phyloP scores from a whole-genome alignment of 805 yeast genomes.

The Huiozyma naganishii region DNA sequence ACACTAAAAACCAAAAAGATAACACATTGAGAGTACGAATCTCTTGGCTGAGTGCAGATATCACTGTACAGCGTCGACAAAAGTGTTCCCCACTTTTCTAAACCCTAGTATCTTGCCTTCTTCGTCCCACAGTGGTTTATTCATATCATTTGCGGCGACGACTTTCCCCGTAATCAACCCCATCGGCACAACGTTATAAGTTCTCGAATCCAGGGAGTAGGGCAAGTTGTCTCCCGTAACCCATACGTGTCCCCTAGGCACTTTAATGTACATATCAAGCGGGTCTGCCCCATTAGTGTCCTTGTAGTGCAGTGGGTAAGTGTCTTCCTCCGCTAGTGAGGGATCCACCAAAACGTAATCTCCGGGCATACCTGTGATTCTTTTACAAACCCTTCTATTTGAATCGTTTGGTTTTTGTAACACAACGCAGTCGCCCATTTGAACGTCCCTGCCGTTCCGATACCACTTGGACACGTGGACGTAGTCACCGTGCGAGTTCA shows the following conservation, averaged over 20 bases:
- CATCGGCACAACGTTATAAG: conserved; percentile 83
- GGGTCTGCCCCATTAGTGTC: conserved; percentile 1
- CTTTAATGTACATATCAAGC: conserved; percentile 45
- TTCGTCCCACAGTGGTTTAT: conserved; percentile 28
- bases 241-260: conserved; percentile 96
- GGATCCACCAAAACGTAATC: conserved; percentile 79
- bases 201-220: conserved; percentile 79
- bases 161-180: conserved; percentile 82
- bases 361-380: conserved; percentile 95
- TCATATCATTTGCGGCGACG: conserved; percentile 54
- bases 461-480: conserved; percentile 63
- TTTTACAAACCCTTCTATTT: conserved; percentile 73
- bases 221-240: conserved; percentile 90
- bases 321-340: conserved; percentile 25
- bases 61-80: conserved; percentile 12
- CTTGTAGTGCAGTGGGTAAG: conserved; percentile 8
- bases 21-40: neutral
- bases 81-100: conserved; percentile 45
- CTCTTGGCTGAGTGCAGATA: too few species aligned
- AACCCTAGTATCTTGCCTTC: conserved; percentile 37
- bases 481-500: conserved; percentile 62
- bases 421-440: conserved; percentile 80
- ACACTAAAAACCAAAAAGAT: neutral
- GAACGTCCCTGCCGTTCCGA: conserved; percentile 49
- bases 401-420: conserved; percentile 88